A percentile compares a stretch with the other conserved stretches of the same genome.
Conservation (phyloP, 2,329 filamentous ascomycete species). For the Aspergillus sclerotialis region DNA sequence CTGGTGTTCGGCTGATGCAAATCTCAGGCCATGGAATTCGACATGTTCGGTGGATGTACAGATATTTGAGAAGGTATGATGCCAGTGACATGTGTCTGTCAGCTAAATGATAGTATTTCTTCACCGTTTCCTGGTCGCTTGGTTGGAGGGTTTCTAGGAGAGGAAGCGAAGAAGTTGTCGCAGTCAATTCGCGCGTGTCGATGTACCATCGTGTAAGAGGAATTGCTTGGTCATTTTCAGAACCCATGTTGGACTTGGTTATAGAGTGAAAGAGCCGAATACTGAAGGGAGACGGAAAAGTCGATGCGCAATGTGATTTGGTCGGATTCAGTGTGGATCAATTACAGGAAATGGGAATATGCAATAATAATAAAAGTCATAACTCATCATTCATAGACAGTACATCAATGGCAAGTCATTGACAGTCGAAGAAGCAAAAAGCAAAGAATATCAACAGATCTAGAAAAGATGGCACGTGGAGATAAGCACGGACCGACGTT, state of each 20-base stretch:
- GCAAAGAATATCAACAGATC: no score
- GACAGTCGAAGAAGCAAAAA: no score
- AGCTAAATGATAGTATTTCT: constrained; percentile 45
- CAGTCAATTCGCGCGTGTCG: constrained; percentile 32
- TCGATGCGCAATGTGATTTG: no score
- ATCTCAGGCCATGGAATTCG: constrained; percentile 53
- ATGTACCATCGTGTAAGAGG: constrained; percentile 38
- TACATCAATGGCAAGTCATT: no score
- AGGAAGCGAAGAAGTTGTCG: constrained; percentile 25
- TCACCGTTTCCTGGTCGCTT: constrained; percentile 45
- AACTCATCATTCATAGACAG: neutral
- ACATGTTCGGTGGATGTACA: constrained; percentile 51
- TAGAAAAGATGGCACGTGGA: constrained; percentile 14
- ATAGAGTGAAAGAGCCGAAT: no score
- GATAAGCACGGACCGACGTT: constrained; percentile 13
- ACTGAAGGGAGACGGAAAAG: no score
- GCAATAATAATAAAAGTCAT: constrained; percentile 1
- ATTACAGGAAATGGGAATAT: no score
- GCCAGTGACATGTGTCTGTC: constrained; percentile 57
- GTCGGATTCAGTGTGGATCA: no score
- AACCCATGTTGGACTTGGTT: no score
- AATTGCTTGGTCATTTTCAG: neutral
- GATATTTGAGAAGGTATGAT: constrained; percentile 55
- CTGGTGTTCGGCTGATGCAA: constrained; percentile 44
- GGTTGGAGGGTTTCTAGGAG: constrained; percentile 33